Conservation (phyloP, 495 filamentous ascomycete species). For the Talaromyces wortmannii region DNA sequence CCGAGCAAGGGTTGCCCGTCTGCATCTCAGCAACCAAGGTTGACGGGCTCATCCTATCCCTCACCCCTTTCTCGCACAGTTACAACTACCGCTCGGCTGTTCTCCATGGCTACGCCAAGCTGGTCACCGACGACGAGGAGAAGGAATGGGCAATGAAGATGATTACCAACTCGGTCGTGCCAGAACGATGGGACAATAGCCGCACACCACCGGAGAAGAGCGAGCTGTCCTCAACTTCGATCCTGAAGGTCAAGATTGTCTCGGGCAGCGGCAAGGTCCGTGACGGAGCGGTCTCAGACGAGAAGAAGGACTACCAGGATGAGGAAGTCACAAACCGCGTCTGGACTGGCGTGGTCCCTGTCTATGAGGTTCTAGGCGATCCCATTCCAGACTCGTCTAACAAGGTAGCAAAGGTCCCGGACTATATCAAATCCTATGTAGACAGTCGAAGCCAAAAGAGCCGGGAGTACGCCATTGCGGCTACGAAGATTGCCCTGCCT, state of each 20-base stretch:
- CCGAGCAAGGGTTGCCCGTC: conserved; percentile 48
- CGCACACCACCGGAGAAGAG: conserved; percentile 64
- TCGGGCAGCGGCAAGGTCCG: conserved; percentile 77
- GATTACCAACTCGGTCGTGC: conserved; percentile 69
- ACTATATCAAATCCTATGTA: conserved; percentile 55
- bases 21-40: conserved; percentile 62
- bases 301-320: conserved; percentile 58
- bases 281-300: conserved; percentile 61
- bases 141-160: conserved; percentile 79
- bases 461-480: conserved; percentile 44
- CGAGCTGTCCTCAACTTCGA: conserved; percentile 72
- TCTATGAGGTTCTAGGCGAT: conserved; percentile 57
- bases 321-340: conserved; percentile 51
- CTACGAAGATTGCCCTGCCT: conserved; percentile 24
- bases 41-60: conserved; percentile 69
- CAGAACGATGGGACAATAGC: conserved; percentile 60
- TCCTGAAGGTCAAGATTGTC: conserved; percentile 62
- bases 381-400: conserved; percentile 63
- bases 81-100: conserved; percentile 87
- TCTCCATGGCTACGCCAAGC: conserved; percentile 65
- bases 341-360: conserved; percentile 84
- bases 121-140: conserved; percentile 62
- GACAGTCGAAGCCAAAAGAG: conserved; percentile 45
- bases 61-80: conserved; percentile 73
- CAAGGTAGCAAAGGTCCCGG: conserved; percentile 50